Base-by-base conservation (phyloP, 257 asterid genomes). In the Penstemon eatonii region DNA sequence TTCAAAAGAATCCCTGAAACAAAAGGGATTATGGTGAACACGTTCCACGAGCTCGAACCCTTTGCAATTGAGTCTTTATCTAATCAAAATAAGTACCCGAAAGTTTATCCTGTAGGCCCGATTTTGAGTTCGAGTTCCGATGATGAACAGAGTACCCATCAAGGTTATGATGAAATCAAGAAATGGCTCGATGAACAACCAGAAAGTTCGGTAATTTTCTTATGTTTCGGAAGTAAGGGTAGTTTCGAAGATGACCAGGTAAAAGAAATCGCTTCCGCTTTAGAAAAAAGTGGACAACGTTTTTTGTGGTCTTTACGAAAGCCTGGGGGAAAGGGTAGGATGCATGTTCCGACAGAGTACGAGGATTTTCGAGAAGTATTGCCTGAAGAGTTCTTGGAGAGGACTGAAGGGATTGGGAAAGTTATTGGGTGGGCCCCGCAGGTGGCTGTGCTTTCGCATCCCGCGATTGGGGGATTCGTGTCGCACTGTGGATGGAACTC, bases 401-500 rank as follows among this genome's bases (percentile, higher is more conserved):
- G 91, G 60, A 85, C 84, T 0, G 40, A 59, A 2, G 56, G 40
- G 1, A 49, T 19, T 6, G 92, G 95, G 18, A 85, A 57, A 61
- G 83, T 87, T 0, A 80, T 75, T 4, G 95, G 95, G 7, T 88
- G 95, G 90, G 75, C 65, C 1, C 87, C 95, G 0, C 95, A 86
- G 64, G 15, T 88, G 46, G 71, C 68, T 0, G 82, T 82, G 8
- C 67, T 84, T 3, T 77, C 84, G 0, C 86, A 88, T 2, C 49
- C 60, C 0, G 74, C 95, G 0, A 73, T 86, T 8, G 87, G 92
- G 3, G 92, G 90, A 3, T 88, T 85, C 41, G 83, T 83, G 4
- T 88, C 90, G 1, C 92, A 85, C 54, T 88, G 95, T 3, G 95
- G 95, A 0, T 88, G 95, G 95, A 88, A 88, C 58, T 85, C 92